phyloP scores from a whole-genome alignment of 331 rosid species.

The Malus hybrid region DNA sequence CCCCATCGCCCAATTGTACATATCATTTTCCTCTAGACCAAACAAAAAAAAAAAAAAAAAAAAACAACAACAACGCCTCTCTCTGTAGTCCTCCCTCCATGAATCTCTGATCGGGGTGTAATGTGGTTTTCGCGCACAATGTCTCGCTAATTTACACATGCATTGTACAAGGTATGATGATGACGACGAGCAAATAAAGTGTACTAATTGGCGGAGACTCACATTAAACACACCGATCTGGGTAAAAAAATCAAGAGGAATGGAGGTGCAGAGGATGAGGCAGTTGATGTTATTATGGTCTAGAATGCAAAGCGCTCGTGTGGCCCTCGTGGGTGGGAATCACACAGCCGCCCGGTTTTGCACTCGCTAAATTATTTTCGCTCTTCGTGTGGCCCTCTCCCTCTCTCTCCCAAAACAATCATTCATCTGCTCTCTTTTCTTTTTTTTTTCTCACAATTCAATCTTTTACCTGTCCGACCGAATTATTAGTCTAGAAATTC shows the following conservation, averaged over 20 bases:
- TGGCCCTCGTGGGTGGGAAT: constrained; percentile 84
- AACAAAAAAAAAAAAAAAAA: neutral
- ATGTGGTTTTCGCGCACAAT: constrained; percentile 1
- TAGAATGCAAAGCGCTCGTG: constrained; percentile 26
- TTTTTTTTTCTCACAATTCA: neutral
- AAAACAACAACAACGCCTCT: neutral
- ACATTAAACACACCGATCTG: constrained; percentile 28
- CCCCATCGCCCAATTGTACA: neutral
- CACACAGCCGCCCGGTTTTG: constrained; percentile 85
- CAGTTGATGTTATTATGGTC: constrained; percentile 59
- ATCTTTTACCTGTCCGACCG: neutral
- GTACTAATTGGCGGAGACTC: neutral
- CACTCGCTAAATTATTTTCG: constrained; percentile 47
- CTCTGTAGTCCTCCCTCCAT: constrained; percentile 13
- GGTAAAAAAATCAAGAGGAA: constrained; percentile 11
- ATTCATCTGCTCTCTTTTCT: neutral
- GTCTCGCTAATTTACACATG: neutral
- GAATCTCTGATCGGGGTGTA: constrained; percentile 4
- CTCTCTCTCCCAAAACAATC: neutral
- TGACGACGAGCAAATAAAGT: neutral
- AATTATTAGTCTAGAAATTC: neutral
- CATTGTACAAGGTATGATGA: neutral
- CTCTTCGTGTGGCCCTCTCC: neutral
- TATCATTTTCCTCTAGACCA: neutral
- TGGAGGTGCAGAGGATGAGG: constrained; percentile 76